Percentiles rank a stretch among this genome's conserved stretches.
These are phyloP conservation scores for Penicillium sp. DNA, from an alignment of 2,329 filamentous ascomycete species.

Conservation along the genomic window DNA sequence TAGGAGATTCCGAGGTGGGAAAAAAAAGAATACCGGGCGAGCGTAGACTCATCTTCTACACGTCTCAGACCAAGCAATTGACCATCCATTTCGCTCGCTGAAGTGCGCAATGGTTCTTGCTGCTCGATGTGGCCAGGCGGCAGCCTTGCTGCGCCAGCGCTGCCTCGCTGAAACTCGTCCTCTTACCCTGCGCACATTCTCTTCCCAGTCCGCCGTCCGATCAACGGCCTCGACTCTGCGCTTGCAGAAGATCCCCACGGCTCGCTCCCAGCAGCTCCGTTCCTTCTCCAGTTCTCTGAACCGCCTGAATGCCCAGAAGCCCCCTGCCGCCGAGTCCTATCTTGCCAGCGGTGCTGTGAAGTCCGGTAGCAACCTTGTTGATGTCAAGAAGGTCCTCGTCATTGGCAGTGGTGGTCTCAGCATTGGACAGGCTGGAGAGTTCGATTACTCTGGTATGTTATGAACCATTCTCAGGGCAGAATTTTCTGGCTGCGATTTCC, in stretches of 20 bases:
- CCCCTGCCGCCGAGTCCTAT: constrained; percentile 81
- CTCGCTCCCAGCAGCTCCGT: constrained; percentile 43
- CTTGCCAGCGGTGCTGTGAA: constrained; percentile 83
- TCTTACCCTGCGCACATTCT: constrained; percentile 39
- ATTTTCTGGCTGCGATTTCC: background rate
- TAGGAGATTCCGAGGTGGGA: constrained; percentile 17
- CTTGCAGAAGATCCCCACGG: constrained; percentile 36
- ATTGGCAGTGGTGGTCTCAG: constrained; percentile 93
- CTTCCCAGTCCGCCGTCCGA: constrained; percentile 33
- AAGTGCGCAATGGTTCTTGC: constrained; percentile 45
- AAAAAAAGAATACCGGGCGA: constrained; percentile 27
- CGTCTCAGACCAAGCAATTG: constrained; percentile 22
- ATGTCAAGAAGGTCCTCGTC: constrained; percentile 95
- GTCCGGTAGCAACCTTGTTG: constrained; percentile 68
- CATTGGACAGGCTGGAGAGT: constrained; percentile 97
- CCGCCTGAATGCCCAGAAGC: constrained; percentile 55
- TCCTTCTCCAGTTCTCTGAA: constrained; percentile 42
- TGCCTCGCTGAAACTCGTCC: constrained; percentile 39
- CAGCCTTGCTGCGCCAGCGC: constrained; percentile 42
- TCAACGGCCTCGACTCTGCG: constrained; percentile 35
- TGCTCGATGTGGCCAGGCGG: constrained; percentile 45
- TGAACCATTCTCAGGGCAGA: background rate
- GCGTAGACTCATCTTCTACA: constrained; percentile 23
- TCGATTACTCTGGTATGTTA: constrained; percentile 89
- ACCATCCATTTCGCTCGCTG: constrained; percentile 25